phyloP scores from a whole-genome alignment of 768 basidiomycete genomes.

The Russula compacta region DNA sequence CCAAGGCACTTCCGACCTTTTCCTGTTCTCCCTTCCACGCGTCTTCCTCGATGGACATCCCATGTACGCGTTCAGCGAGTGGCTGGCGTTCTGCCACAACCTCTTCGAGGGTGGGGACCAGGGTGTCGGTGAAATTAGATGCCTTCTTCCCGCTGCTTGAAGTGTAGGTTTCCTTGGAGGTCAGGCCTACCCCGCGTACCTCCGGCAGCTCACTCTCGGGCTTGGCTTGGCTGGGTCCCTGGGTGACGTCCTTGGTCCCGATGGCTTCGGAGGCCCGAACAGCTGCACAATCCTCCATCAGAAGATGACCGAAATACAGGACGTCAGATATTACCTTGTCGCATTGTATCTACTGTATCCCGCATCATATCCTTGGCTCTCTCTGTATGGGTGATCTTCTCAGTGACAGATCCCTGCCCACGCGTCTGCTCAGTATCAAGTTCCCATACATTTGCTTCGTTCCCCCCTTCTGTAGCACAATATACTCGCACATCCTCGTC shows the following conservation, averaged over 20 bases:
- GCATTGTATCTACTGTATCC: conserved; percentile 13
- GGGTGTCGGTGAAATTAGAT: conserved; percentile 50
- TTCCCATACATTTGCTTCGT: conserved; percentile 60
- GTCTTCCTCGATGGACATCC: conserved; percentile 1
- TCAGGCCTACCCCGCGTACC: conserved; percentile 34
- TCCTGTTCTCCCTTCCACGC: neutral
- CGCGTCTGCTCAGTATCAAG: conserved; percentile 59
- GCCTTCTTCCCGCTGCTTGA: conserved; percentile 41
- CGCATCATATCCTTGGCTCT: conserved; percentile 20
- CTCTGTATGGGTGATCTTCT: conserved; percentile 23
- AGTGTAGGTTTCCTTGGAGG: conserved; percentile 42
- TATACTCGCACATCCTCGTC: conserved; percentile 61
- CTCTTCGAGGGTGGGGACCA: conserved; percentile 65
- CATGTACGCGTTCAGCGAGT: conserved; percentile 4
- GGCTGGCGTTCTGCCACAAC: conserved; percentile 36
- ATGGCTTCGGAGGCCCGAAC: conserved; percentile 33
- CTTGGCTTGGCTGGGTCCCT: conserved; percentile 36
- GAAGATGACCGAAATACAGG: neutral
- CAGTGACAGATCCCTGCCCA: conserved; percentile 34
- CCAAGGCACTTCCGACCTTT: conserved; percentile 13
- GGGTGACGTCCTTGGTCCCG: conserved; percentile 28
- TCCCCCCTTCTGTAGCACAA: conserved; percentile 40
- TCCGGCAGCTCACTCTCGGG: conserved; percentile 32
- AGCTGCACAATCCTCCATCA: conserved; percentile 29
- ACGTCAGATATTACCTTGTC: conserved; percentile 39